Evolutionary conservation across 2,329 filamentous ascomycete genomes (phyloP).

Genomic region (Fusarium begoniae): DNA sequence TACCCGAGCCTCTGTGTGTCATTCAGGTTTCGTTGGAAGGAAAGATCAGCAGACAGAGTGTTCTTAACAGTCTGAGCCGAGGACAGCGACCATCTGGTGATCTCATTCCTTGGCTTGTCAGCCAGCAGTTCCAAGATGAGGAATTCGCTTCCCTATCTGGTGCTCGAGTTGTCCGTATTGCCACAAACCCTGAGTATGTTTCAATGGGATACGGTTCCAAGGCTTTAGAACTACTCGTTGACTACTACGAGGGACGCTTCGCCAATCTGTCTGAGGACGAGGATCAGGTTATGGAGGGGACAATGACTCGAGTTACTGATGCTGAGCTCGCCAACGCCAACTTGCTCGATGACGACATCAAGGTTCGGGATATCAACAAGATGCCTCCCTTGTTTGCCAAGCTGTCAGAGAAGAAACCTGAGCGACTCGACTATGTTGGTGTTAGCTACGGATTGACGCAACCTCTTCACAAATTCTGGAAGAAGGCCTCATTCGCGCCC

Average conservation of each 20-base stretch:
- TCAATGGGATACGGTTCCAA: slow-evolving; percentile 94
- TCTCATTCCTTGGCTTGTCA: slow-evolving; percentile 96
- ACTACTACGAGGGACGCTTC: slow-evolving; percentile 97
- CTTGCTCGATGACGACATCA: slow-evolving; percentile 86
- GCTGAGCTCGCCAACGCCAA: slow-evolving; percentile 79
- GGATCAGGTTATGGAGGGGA: slow-evolving; percentile 60
- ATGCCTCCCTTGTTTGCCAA: slow-evolving; percentile 96
- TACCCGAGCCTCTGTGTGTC: slow-evolving; percentile 94
- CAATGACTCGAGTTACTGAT: slow-evolving; percentile 83
- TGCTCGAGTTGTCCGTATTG: slow-evolving; percentile 90
- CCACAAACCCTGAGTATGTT: slow-evolving; percentile 93
- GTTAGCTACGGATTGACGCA: slow-evolving; percentile 94
- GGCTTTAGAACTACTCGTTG: slow-evolving; percentile 84
- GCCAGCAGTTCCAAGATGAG: slow-evolving; percentile 97
- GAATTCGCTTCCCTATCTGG: slow-evolving; percentile 95
- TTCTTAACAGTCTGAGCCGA: slow-evolving; percentile 87
- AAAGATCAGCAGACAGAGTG: slow-evolving; percentile 91
- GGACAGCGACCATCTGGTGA: slow-evolving; percentile 91
- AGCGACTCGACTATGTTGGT: slow-evolving; percentile 88
- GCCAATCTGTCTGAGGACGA: slow-evolving; percentile 81
- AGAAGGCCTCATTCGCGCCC: slow-evolving; percentile 83
- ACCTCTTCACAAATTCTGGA: slow-evolving; percentile 95
- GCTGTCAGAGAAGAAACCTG: slow-evolving; percentile 82
- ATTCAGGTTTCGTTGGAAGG: slow-evolving; percentile 95
- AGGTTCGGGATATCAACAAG: slow-evolving; percentile 85